Base-by-base conservation (phyloP, 345 rosid genomes). In the Lumnitzera littorea region DNA sequence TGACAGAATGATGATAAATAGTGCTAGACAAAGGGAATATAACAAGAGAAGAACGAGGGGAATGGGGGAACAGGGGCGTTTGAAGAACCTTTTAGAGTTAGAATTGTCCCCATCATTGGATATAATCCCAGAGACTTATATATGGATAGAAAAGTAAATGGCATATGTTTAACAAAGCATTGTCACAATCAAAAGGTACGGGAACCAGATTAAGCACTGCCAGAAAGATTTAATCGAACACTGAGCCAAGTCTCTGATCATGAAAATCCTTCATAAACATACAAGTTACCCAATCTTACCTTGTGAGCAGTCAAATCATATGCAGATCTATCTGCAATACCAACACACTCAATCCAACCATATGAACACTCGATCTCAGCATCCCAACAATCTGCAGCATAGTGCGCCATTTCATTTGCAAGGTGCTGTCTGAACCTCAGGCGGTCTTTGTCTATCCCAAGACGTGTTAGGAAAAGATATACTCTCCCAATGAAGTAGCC, bases 351-450 rank as follows among this genome's bases (percentile, higher is more conserved):
- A 20, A 90, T 82, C 99, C 99, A 94, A 25, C 98, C 97, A 70
- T 92, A 90, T 0, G 97, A 84, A 61, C 87, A 68, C 70, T 92
- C 98, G 47, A 92, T 92, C 79, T 92, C 98, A 46, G 98, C 98
- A 77, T 92, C 98, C 98, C 98, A 92, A 70, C 98, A 92, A 62
- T 90, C 98, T 29, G 97, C 95, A 8, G 98, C 98, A 68, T 92
- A 92, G 72, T 89, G 98, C 15, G 98, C 98, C 98, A 92, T 92
- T 78, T 92, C 98, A 62, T 89, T 92, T 54, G 98, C 90, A 55
- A 92, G 88, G 76, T 92, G 98, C 72, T 92, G 98, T 53, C 98
- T 75, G 77, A 92, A 92, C 27, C 97, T 88, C 60, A 92, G 62
- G 6, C 97, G 84, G 0, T 72, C 82, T 72, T 76, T 82, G 72